Evolutionary conservation across 768 basidiomycete genomes (phyloP).

Genomic region (Suillus clintonianus): DNA sequence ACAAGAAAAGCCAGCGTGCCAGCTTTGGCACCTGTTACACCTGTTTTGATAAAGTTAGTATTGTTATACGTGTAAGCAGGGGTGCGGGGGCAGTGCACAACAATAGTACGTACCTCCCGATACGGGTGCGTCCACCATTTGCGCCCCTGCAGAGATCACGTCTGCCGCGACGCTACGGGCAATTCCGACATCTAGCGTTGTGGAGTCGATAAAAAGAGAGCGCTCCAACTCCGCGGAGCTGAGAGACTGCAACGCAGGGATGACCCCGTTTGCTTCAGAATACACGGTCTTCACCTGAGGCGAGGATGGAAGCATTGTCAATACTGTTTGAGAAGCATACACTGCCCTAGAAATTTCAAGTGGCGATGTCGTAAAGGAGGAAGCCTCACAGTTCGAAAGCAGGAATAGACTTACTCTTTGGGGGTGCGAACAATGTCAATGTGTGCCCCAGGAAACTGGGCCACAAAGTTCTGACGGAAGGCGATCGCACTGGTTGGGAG

Average conservation of each 20-base stretch:
- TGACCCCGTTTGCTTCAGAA: slow-evolving; percentile 55
- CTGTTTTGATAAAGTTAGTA: slow-evolving; percentile 34
- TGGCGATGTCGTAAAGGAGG: slow-evolving; percentile 12
- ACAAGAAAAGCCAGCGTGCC: slow-evolving; percentile 92
- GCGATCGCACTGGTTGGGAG: slow-evolving; percentile 54
- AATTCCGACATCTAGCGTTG: slow-evolving; percentile 81
- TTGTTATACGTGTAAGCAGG: slow-evolving; percentile 2
- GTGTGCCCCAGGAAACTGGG: slow-evolving; percentile 58
- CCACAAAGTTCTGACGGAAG: slow-evolving; percentile 58
- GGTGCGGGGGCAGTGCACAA: slow-evolving; percentile 4
- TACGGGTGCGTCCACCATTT: slow-evolving; percentile 92
- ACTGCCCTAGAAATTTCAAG: slow-evolving; percentile 51
- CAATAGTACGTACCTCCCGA: slow-evolving; percentile 72
- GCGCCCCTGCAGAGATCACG: slow-evolving; percentile 56
- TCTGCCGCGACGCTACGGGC: slow-evolving; percentile 64
- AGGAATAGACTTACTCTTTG: slow-evolving; percentile 59
- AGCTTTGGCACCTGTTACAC: slow-evolving; percentile 84
- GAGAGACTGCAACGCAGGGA: slow-evolving; percentile 60
- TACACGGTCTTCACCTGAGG: slow-evolving; percentile 86
- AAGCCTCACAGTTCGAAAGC: not conserved
- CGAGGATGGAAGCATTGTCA: slow-evolving; percentile 93
- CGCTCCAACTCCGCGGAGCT: slow-evolving; percentile 33
- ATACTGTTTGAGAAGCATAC: slow-evolving; percentile 60
- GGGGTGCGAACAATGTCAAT: slow-evolving; percentile 64
- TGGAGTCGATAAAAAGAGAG: slow-evolving; percentile 85